Conservation (phyloP, 23 red algal species). For the Cyanidium caldarium region DNA sequence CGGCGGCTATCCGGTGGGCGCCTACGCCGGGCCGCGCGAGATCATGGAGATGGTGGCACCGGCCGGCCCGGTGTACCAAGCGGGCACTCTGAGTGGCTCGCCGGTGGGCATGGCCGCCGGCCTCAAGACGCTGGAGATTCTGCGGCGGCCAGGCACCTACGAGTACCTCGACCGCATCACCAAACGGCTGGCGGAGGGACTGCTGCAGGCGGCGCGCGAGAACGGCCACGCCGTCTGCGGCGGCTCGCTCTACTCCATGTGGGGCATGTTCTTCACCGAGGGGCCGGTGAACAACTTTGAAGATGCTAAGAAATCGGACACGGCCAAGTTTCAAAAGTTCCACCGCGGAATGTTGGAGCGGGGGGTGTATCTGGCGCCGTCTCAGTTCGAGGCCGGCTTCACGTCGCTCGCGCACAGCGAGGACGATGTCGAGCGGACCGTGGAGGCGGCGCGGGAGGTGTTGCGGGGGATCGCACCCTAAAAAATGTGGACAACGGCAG, state of each 20-base stretch:
- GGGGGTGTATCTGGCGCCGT: constrained; percentile 89
- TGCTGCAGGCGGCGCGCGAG: constrained; percentile 49
- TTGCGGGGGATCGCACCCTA: constrained; percentile 18
- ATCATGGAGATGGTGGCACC: constrained; percentile 98
- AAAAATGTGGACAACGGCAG: no score
- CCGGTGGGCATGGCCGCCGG: constrained; percentile 98
- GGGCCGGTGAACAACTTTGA: constrained; percentile 85
- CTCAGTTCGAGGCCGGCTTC: constrained; percentile 91
- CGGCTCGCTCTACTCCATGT: constrained; percentile 84
- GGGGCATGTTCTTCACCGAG: constrained; percentile 78
- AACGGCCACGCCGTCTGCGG: constrained; percentile 72
- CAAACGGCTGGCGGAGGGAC: constrained; percentile 39
- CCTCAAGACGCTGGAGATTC: constrained; percentile 96
- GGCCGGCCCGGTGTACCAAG: constrained; percentile 92
- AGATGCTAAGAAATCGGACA: constrained; percentile 67
- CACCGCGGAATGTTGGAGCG: constrained; percentile 89
- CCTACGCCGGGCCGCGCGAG: constrained; percentile 84
- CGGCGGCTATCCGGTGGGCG: constrained; percentile 86
- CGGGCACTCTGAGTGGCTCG: constrained; percentile 85
- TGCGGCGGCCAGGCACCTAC: constrained; percentile 75
- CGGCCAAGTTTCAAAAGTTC: constrained; percentile 77
- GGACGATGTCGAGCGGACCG: constrained; percentile 79
- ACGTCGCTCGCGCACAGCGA: constrained; percentile 78
- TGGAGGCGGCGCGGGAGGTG: constrained; percentile 51
- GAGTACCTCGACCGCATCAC: constrained; percentile 79